Conservation (phyloP, 2,329 filamentous ascomycete species). For the Sarocladium kiliense region DNA sequence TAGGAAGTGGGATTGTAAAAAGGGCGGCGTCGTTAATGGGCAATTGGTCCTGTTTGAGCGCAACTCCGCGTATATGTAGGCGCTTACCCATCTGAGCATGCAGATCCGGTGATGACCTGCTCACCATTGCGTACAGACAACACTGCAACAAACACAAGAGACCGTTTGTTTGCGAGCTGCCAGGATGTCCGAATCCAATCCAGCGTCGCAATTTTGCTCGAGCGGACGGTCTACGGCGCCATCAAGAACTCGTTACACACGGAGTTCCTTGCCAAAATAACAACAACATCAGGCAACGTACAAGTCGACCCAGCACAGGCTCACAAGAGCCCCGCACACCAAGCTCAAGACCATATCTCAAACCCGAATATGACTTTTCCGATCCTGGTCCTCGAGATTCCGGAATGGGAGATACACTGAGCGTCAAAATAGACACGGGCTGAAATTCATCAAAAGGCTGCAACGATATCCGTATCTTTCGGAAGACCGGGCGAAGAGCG, state of each 20-base stretch:
- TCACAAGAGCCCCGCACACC: not conserved
- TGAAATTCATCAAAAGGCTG: not conserved
- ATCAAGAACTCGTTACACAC: conserved; percentile 13
- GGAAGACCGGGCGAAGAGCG: no score
- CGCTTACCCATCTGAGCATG: not conserved
- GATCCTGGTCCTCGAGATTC: not conserved
- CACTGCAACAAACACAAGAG: conserved; percentile 39
- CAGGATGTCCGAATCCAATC: conserved; percentile 34
- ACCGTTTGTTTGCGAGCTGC: conserved; percentile 33
- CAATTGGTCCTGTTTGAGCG: conserved; percentile 33
- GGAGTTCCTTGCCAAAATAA: not conserved
- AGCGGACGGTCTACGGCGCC: conserved; percentile 35
- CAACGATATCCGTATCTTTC: no score
- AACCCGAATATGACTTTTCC: conserved; percentile 1
- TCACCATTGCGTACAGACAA: conserved; percentile 22
- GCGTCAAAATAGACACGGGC: not conserved
- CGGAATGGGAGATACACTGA: not conserved
- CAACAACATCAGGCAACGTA: not conserved
- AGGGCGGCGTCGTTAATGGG: conserved; percentile 35
- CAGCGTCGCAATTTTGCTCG: conserved; percentile 37
- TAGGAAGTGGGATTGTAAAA: conserved; percentile 28
- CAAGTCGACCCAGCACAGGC: not conserved
- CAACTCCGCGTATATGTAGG: conserved; percentile 35
- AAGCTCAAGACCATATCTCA: not conserved
- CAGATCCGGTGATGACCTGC: conserved; percentile 12